Conservation (phyloP, 441 rosid species). For the Isatis lusitanica region DNA sequence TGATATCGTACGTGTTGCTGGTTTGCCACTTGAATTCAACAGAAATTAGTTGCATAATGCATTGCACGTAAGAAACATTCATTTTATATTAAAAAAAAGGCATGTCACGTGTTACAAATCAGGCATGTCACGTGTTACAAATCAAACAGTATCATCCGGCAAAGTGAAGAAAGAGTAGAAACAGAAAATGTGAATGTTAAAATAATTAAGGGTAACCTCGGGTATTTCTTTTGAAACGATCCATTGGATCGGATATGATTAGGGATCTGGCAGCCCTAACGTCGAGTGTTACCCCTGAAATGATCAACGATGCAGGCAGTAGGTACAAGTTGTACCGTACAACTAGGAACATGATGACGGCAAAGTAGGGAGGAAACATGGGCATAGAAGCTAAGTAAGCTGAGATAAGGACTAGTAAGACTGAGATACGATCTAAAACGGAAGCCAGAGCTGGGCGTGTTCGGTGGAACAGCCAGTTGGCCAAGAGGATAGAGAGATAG, state of each 20-base stretch:
- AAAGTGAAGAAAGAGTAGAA: background rate
- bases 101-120: too few relatives aligned
- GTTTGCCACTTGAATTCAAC: too few relatives aligned
- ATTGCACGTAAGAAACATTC: too few relatives aligned
- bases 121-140: background rate
- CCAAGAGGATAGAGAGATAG: conserved; percentile 5
- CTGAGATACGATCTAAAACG: background rate
- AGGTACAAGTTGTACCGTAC: too few relatives aligned
- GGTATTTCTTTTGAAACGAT: too few relatives aligned
- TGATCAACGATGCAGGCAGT: background rate
- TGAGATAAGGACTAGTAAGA: background rate
- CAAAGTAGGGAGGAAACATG: background rate
- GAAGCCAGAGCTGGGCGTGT: background rate
- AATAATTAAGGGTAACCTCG: too few relatives aligned
- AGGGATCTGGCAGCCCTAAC: too few relatives aligned
- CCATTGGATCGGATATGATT: too few relatives aligned
- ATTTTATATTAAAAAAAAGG: too few relatives aligned
- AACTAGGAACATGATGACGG: background rate
- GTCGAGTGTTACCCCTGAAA: background rate
- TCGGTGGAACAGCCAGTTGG: background rate
- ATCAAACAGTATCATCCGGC: background rate
- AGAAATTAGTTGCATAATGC: too few relatives aligned
- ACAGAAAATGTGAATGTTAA: background rate
- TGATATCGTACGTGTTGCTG: too few relatives aligned
- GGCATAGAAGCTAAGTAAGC: background rate